Base-by-base conservation (phyloP, 306 rosid species). In the Arachis stenosperma region DNA sequence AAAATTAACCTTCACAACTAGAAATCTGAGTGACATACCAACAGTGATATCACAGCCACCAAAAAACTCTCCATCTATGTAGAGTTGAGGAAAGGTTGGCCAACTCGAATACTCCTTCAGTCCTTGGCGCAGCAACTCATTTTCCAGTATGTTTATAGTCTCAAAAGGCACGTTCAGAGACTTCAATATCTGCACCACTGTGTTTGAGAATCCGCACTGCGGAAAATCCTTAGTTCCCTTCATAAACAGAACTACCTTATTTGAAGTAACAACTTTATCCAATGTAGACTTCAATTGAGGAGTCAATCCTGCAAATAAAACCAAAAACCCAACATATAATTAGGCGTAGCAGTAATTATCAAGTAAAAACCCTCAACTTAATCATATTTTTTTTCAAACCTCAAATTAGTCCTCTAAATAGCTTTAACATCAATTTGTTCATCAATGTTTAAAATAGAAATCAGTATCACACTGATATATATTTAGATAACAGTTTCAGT, bases 21-120 rank as follows among this genome's bases (percentile, higher is more conserved):
- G 29, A 41, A 68, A n/a, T 3, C 33, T 12, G 51, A 66, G 36
- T 55, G 36, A 75, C 97, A 78, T 84, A 94, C 99, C 99, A 46
- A 94, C 85, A 70, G 99, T 90, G 84, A 94, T 91, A 84, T 94
- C 99, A 79, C 97, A 91, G 58, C 99, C 99, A 72, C 99, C 99
- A 66, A 94, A 89, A 75, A 94, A 94, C 85, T 94, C 97, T 81
- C 99, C 99, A 3, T 91, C 99, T 46, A 94, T 82, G 77, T 91
- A 94, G 51, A 94, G 93, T 68, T 91, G 99, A 78, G 99, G 99
- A 81, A 94, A 94, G 61, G 99, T 94, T 56, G 99, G 99, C 97
- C 97, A 94, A 73, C 51, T 87, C 51, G 93, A 82, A 77, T 94
- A 94, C 82, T 91, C 93, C 83, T 91, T 91, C 73, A 94, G 70